Evolutionary conservation across 257 asterid genomes (phyloP).

Genomic region (Petunia secreta): DNA sequence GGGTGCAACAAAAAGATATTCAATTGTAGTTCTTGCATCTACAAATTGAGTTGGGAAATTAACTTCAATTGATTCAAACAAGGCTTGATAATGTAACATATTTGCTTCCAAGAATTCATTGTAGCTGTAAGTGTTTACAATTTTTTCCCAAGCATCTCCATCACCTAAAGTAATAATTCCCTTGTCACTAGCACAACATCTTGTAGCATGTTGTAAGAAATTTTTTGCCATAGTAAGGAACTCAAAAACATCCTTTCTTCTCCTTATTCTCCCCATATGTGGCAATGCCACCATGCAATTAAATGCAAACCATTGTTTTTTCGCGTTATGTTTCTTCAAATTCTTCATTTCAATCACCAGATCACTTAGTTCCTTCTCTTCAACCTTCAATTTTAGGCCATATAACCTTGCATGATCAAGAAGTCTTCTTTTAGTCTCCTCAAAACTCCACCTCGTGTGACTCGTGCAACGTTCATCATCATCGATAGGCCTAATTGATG

Average conservation of each 20-base stretch:
- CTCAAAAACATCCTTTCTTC: constrained; percentile 38
- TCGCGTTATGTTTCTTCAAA: constrained; percentile 12
- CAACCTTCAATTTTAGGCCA: constrained; percentile 41
- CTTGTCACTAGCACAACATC: constrained; percentile 7
- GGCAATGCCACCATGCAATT: constrained; percentile 50
- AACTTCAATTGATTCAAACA: constrained; percentile 49
- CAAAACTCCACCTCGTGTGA: constrained; percentile 39
- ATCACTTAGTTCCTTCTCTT: constrained; percentile 43
- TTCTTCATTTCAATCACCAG: constrained; percentile 29
- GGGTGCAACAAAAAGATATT: constrained; percentile 52
- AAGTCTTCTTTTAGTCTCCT: constrained; percentile 49
- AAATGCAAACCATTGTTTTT: constrained; percentile 43
- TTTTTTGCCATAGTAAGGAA: constrained; percentile 36
- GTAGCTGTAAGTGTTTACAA: constrained; percentile 27
- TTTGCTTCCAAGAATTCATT: constrained; percentile 44
- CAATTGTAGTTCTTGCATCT: constrained; percentile 51
- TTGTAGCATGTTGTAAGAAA: constrained; percentile 30
- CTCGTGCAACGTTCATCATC: constrained; percentile 23
- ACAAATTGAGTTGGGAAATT: constrained; percentile 41
- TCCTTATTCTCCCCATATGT: constrained; percentile 50
- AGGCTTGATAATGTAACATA: constrained; percentile 39
- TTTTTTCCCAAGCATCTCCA: constrained; percentile 40
- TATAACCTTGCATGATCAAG: constrained; percentile 37
- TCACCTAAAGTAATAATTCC: constrained; percentile 44
- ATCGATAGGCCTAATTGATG: constrained; percentile 34